Conservation (phyloP, 129 eudicot genomes). For the Helichrysum umbraculigerum region DNA sequence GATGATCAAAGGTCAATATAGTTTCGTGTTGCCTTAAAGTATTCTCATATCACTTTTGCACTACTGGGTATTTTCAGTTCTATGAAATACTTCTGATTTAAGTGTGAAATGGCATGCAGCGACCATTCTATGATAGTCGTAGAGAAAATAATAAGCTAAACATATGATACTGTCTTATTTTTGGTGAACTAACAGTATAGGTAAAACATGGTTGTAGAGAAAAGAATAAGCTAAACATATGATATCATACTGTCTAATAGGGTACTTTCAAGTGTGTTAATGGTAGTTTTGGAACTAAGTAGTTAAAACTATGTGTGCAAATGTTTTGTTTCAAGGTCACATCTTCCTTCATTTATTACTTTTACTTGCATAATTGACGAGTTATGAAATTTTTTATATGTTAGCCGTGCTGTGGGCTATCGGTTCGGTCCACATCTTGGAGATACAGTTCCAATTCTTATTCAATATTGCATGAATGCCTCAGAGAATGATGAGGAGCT, state of each 20-base stretch:
- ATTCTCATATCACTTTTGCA: background rate
- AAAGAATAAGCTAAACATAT: background rate
- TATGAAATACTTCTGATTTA: background rate
- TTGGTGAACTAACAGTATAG: background rate
- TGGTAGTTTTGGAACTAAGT: background rate
- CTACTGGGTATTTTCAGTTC: background rate
- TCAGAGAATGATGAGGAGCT: constrained; percentile 99
- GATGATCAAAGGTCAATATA: constrained; percentile 1
- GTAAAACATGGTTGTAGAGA: constrained; percentile 3
- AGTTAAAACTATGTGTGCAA: background rate
- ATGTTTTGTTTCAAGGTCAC: background rate
- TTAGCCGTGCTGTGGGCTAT: constrained; percentile 96
- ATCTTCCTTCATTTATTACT: background rate
- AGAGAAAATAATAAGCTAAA: background rate
- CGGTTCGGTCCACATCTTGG: constrained; percentile 98
- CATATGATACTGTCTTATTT: background rate
- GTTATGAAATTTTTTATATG: constrained; percentile 18
- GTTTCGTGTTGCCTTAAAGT: background rate
- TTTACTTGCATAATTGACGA: constrained; percentile 14
- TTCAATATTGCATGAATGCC: constrained; percentile 83
- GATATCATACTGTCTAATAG: background rate
- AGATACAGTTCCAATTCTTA: constrained; percentile 87
- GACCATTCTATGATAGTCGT: background rate
- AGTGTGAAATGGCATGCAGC: background rate
- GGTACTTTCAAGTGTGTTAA: constrained; percentile 5